Evolutionary conservation across 768 basidiomycete genomes (phyloP).

Genomic region (Tricholoma matsutake): DNA sequence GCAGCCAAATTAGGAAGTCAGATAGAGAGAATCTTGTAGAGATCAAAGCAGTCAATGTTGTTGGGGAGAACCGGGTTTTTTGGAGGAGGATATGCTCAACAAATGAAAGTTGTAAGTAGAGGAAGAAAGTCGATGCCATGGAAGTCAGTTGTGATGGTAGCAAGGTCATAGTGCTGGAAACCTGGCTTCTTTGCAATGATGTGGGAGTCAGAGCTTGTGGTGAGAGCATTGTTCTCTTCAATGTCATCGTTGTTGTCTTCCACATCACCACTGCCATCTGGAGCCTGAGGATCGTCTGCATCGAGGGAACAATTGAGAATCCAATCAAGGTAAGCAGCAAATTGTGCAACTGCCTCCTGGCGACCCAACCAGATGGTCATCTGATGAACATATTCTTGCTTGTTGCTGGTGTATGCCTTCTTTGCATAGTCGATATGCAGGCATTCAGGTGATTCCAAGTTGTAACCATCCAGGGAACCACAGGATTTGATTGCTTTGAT

Average conservation of each 20-base stretch:
- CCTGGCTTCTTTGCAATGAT: background rate
- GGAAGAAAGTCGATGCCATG: background rate
- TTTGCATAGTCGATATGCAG: conserved; percentile 37
- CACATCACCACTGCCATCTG: background rate
- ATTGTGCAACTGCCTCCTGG: conserved; percentile 23
- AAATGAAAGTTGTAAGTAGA: background rate
- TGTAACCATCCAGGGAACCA: conserved; percentile 25
- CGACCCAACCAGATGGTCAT: conserved; percentile 33
- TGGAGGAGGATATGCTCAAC: background rate
- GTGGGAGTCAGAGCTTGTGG: background rate
- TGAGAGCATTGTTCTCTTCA: background rate
- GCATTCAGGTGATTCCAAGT: conserved; percentile 29
- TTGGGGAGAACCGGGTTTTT: background rate
- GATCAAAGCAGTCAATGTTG: background rate
- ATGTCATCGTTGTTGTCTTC: background rate
- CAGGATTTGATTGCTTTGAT: conserved; percentile 19
- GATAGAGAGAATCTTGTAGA: no score
- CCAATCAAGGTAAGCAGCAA: conserved; percentile 8
- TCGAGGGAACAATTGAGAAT: background rate
- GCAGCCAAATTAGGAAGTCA: background rate
- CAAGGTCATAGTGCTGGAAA: background rate
- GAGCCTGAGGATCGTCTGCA: background rate
- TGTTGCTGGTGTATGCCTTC: conserved; percentile 12
- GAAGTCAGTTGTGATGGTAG: background rate
- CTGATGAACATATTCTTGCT: conserved; percentile 25